Percentiles rank a stretch among this genome's conserved stretches.
These are phyloP conservation scores for Penicillium argentinense DNA, from an alignment of 495 filamentous ascomycete species.

Conservation along the genomic window DNA sequence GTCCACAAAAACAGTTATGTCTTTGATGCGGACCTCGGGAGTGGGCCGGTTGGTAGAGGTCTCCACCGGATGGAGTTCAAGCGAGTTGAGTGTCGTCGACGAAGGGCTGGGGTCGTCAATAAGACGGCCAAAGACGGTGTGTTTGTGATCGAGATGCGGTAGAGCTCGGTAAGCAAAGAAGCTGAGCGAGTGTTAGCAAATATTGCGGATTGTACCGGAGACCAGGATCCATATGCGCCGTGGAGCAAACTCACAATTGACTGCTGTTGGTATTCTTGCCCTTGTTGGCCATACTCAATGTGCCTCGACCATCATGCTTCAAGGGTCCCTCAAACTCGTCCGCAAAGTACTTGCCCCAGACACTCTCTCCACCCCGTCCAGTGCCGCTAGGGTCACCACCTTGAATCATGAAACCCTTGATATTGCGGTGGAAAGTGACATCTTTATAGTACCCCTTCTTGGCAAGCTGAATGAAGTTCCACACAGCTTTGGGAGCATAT, in stretches of 20 bases:
- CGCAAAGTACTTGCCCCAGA: constrained; percentile 88
- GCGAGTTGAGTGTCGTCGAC: constrained; percentile 57
- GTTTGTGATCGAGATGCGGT: constrained; percentile 86
- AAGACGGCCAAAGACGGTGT: constrained; percentile 90
- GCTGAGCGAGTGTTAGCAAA: constrained; percentile 19
- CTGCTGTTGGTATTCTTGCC: constrained; percentile 94
- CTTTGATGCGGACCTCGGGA: constrained; percentile 73
- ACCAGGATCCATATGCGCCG: neutral
- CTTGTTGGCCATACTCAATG: constrained; percentile 95
- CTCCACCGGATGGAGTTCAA: constrained; percentile 71
- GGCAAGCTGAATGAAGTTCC: constrained; percentile 90
- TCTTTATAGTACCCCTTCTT: constrained; percentile 87
- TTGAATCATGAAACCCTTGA: constrained; percentile 96
- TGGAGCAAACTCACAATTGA: constrained; percentile 62
- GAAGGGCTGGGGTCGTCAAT: constrained; percentile 70
- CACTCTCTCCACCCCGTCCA: constrained; percentile 78
- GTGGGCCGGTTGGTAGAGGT: constrained; percentile 68
- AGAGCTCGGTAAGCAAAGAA: constrained; percentile 87
- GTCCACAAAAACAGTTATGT: constrained; percentile 86
- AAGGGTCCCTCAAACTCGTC: constrained; percentile 92
- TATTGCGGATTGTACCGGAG: neutral
- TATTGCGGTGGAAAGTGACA: constrained; percentile 86
- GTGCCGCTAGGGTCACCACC: constrained; percentile 73
- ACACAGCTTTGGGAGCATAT: constrained; percentile 86
- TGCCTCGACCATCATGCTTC: constrained; percentile 73